Percentiles rank a stretch among this genome's conserved stretches.
Conservation (phyloP, 805 yeast species). For the Yamadazyma sp. region DNA sequence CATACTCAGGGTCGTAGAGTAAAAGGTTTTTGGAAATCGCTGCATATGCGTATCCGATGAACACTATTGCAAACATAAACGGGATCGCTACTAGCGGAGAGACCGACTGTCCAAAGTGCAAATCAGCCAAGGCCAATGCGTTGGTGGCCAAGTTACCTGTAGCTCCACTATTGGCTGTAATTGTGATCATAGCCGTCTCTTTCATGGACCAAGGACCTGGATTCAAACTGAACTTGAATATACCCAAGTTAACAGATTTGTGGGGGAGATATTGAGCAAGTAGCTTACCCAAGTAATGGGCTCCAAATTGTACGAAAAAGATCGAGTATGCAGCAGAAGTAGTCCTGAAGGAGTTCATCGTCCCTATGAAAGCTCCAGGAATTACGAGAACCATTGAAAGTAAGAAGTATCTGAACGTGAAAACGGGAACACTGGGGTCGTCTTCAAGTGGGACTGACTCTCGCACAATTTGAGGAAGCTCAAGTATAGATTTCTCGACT, state of each 20-base stretch:
- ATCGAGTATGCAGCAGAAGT: constrained; percentile 52
- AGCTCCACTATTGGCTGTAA: constrained; percentile 53
- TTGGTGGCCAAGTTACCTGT: constrained; percentile 52
- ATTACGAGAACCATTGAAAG: constrained; percentile 34
- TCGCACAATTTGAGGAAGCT: constrained; percentile 31
- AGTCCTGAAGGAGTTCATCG: constrained; percentile 43
- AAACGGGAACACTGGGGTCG: constrained; percentile 38
- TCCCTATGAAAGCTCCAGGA: constrained; percentile 45
- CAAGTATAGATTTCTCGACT: constrained; percentile 14
- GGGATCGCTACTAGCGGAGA: constrained; percentile 37
- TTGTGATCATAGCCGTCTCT: constrained; percentile 52
- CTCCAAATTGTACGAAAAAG: constrained; percentile 50
- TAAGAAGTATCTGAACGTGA: constrained; percentile 37
- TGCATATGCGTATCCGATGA: constrained; percentile 53
- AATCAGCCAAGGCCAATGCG: constrained; percentile 47
- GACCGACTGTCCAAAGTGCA: constrained; percentile 40
- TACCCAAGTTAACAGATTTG: constrained; percentile 16
- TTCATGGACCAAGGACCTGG: constrained; percentile 60
- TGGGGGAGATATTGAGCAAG: constrained; percentile 43
- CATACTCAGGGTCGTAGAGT: constrained; percentile 48
- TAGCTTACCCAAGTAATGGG: constrained; percentile 49
- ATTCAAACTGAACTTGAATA: constrained; percentile 32
- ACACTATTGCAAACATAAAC: constrained; percentile 53
- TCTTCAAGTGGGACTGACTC: constrained; percentile 41
- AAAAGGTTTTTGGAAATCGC: constrained; percentile 48